phyloP scores from a whole-genome alignment of 2,329 filamentous ascomycete species.

The Penicillium thymicola region DNA sequence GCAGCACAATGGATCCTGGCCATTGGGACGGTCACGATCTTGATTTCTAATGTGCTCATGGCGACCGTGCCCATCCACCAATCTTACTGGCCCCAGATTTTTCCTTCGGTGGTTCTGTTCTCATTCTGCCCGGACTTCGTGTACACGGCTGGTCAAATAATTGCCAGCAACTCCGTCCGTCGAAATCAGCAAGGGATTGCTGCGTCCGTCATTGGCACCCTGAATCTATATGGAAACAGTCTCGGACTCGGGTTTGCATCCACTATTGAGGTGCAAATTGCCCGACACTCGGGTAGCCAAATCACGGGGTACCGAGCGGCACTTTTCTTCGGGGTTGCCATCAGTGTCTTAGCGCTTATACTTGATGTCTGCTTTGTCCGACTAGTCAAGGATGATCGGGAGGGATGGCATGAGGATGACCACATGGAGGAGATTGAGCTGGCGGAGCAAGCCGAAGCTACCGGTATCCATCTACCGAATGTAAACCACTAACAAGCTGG shows the following conservation, averaged over 20 bases:
- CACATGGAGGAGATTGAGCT: constrained; percentile 11
- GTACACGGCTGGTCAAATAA: constrained; percentile 52
- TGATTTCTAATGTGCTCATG: constrained; percentile 34
- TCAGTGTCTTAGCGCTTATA: constrained; percentile 28
- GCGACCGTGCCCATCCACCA: constrained; percentile 49
- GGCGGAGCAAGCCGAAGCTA: constrained; percentile 9
- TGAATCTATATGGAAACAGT: constrained; percentile 45
- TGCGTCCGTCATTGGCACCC: constrained; percentile 48
- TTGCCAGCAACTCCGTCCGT: constrained; percentile 52
- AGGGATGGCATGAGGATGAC: constrained; percentile 31
- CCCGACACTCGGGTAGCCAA: constrained; percentile 9
- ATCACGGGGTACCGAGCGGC: constrained; percentile 33
- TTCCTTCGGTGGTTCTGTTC: constrained; percentile 39
- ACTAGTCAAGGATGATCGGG: constrained; percentile 32
- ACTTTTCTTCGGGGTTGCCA: constrained; percentile 31
- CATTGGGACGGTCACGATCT: constrained; percentile 38
- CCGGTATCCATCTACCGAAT: constrained; percentile 2
- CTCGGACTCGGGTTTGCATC: constrained; percentile 46
- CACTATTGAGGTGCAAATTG: constrained; percentile 35
- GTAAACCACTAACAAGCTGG: background rate
- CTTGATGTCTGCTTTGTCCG: constrained; percentile 32
- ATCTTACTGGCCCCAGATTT: constrained; percentile 44
- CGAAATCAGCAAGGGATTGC: constrained; percentile 52
- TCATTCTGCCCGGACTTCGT: constrained; percentile 50
- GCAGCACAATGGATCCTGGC: constrained; percentile 50